Evolutionary conservation across 2,329 filamentous ascomycete genomes (phyloP), one percentile per base, ranked within the genome.

Genomic region (Colletotrichum sp.): DNA sequence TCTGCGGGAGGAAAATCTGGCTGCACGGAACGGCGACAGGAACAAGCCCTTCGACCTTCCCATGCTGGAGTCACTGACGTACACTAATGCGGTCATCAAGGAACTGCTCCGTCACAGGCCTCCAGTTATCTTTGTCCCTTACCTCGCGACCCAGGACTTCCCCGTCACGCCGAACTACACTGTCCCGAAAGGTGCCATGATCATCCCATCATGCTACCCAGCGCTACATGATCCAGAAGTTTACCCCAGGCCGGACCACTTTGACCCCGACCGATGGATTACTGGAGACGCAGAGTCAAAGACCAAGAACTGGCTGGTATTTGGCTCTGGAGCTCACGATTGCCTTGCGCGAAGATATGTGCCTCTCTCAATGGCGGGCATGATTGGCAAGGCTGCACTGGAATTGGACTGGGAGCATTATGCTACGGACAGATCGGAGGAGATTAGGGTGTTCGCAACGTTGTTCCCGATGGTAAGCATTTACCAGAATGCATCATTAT

Each of bases 101-200:
- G 89, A 90, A 77, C 83, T 89, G 2, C 87, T 90, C 16, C 88
- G 89, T 44, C 82, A 89, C 78, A 80, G 88, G 1, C 89, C 89
- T 2, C 89, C 89, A 0, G 89, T 90, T 57, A 90, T 90, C 69
- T 89, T 90, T 71, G 89, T 90, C 0, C 89, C 89, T 0, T 90
- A 90, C 57, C 82, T 88, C 2, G 86, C 88, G 0, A 89, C 84
- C 1, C 88, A 87, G 71, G 77, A 81, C 15, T 90, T 90, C 69
- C 87, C 88, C 0, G 81, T 90, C 34, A 89, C 88, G 0, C 82
- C 86, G 0, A 78, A 81, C 9, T 90, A 90, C 74, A 90, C 88
- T 0, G 87, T 88, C 0, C 87, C 88, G 1, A 89, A 88, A 76
- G 88, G 87, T 1, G 82, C 87, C 9, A 87, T 90, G 84, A 81